These are phyloP conservation scores for Wallacemonas sp. DNA, from an alignment of 208 protist species.

Conservation along the genomic window DNA sequence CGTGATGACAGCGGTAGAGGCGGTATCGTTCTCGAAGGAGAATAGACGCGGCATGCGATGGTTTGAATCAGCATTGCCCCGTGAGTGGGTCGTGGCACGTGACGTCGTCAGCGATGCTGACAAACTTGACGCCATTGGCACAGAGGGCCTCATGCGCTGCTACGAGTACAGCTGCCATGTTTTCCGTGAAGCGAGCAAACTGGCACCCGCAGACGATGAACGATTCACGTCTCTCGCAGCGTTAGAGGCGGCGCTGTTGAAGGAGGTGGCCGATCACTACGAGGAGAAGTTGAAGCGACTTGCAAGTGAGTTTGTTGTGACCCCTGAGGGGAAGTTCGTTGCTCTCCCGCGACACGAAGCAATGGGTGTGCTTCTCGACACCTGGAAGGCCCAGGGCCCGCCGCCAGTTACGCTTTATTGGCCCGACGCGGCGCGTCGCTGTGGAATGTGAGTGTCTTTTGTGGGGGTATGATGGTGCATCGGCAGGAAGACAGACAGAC, in stretches of 20 bases:
- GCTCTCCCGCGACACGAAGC: slow-evolving; percentile 36
- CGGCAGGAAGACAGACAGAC: no score
- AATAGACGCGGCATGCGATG: slow-evolving; percentile 65
- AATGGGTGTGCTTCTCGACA: slow-evolving; percentile 53
- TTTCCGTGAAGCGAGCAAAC: slow-evolving; percentile 1
- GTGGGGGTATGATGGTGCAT: no score
- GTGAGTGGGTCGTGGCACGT: slow-evolving; percentile 58
- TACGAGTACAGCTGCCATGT: slow-evolving; percentile 55
- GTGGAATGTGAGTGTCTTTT: not conserved
- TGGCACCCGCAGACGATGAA: not conserved
- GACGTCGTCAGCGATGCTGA: slow-evolving; percentile 84
- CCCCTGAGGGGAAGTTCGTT: slow-evolving; percentile 55
- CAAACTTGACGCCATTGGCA: slow-evolving; percentile 84
- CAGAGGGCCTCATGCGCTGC: slow-evolving; percentile 68
- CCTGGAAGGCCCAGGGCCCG: slow-evolving; percentile 52
- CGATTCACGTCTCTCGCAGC: not conserved
- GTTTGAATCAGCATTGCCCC: slow-evolving; percentile 50
- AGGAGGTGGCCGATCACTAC: slow-evolving; percentile 60
- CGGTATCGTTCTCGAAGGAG: slow-evolving; percentile 86
- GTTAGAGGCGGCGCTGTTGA: slow-evolving; percentile 36
- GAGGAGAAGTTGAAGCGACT: slow-evolving; percentile 73
- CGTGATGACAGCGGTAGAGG: slow-evolving; percentile 26
- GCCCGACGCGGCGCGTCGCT: slow-evolving; percentile 20
- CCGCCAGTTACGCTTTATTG: slow-evolving; percentile 57
- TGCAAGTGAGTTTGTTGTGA: slow-evolving; percentile 62